phyloP scores from a whole-genome alignment of 805 yeast genomes.

The Debaryomyces tyrocola region DNA sequence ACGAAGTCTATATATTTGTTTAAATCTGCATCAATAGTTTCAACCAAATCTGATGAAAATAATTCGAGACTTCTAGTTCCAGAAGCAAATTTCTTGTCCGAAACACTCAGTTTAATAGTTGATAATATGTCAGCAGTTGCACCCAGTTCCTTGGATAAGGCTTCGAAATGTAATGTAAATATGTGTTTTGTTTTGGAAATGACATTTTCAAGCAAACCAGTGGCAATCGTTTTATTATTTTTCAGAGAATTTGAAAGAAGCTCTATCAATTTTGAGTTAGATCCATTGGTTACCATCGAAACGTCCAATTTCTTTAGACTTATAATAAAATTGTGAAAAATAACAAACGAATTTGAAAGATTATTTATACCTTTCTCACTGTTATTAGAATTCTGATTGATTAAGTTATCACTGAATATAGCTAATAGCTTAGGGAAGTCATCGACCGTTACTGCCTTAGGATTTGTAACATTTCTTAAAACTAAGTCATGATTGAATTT shows the following conservation, averaged over 20 bases:
- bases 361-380: not conserved
- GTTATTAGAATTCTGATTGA: not conserved
- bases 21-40: constrained; percentile 27
- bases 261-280: constrained; percentile 12
- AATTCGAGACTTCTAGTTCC: not conserved
- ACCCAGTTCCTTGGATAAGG: not conserved
- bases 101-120: not conserved
- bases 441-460: not conserved
- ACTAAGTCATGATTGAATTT: constrained; percentile 10
- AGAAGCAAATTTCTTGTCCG: not conserved
- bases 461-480: not conserved
- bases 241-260: constrained; percentile 5
- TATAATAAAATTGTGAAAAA: constrained; percentile 27
- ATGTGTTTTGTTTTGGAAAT: constrained; percentile 6
- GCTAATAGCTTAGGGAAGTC: constrained; percentile 5
- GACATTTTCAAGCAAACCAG: constrained; percentile 5
- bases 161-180: constrained; percentile 7
- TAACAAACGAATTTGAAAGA: constrained; percentile 2
- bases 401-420: constrained; percentile 2
- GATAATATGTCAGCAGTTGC: not conserved
- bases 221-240: not conserved
- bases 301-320: constrained; percentile 24
- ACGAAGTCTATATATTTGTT: constrained; percentile 23
- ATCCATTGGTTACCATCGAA: constrained; percentile 5
- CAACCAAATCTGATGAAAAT: constrained; percentile 21